Conservation (phyloP, 1,284 basidiomycete genomes). For the Blastosporella zonata region DNA sequence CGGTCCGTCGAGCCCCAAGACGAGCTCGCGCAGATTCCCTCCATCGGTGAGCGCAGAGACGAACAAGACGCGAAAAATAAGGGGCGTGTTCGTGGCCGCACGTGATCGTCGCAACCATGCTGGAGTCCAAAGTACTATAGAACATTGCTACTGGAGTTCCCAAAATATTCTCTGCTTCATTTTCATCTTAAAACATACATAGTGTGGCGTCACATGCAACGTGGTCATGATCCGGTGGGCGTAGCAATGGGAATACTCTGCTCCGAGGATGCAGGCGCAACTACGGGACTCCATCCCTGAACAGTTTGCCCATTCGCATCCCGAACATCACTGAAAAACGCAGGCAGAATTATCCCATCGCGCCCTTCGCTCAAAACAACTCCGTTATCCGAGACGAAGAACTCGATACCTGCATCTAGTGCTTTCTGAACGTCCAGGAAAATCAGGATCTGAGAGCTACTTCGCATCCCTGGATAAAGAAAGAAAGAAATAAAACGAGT, state of each 20-base stretch:
- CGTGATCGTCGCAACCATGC: constrained; percentile 2
- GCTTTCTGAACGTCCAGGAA: constrained; percentile 74
- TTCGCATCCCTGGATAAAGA: constrained; percentile 65
- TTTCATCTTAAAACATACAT: too few species aligned
- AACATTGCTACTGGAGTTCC: too few species aligned
- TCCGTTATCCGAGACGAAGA: constrained; percentile 78
- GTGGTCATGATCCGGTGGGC: not conserved
- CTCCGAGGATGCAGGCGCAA: not conserved
- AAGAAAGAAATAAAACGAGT: not conserved
- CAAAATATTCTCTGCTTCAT: too few species aligned
- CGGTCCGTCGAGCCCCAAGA: constrained; percentile 7
- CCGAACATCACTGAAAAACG: constrained; percentile 66
- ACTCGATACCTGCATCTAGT: constrained; percentile 66
- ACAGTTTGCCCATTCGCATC: constrained; percentile 29
- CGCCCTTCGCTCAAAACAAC: constrained; percentile 82
- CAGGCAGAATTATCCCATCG: constrained; percentile 48
- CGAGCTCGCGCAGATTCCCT: constrained; percentile 7
- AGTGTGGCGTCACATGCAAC: too few species aligned
- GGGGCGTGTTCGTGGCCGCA: not conserved
- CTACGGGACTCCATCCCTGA: constrained; percentile 28
- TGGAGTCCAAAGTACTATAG: not conserved
- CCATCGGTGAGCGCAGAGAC: constrained; percentile 7
- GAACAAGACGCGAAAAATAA: constrained; percentile 5
- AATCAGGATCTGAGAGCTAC: constrained; percentile 68
- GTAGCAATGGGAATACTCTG: not conserved